Evolutionary conservation across 257 asterid species (phyloP).

Genomic region (Agastache rugosa): DNA sequence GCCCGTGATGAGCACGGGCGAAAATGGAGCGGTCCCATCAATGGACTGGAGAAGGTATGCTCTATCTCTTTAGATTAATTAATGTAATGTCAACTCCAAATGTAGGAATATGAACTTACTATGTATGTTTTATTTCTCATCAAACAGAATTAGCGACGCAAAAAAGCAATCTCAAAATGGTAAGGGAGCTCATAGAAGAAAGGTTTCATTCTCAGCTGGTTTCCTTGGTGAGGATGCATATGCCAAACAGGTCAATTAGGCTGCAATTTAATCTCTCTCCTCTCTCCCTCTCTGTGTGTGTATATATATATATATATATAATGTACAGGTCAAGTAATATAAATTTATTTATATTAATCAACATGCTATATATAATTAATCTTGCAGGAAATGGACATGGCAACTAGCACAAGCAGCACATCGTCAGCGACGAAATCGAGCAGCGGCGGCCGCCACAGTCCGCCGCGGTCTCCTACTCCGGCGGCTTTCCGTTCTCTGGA

Average conservation of each 20-base stretch:
- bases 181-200: slow-evolving; percentile 51
- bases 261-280: not conserved
- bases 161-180: slow-evolving; percentile 42
- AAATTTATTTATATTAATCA: too few relatives aligned
- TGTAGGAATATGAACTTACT: not conserved
- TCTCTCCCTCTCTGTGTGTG: too few relatives aligned
- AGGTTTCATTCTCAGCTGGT: slow-evolving; percentile 59
- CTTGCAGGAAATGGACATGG: slow-evolving; percentile 46
- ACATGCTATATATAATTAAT: too few relatives aligned
- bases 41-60: slow-evolving; percentile 57
- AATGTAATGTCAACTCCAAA: too few relatives aligned
- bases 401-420: slow-evolving; percentile 50
- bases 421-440: slow-evolving; percentile 41
- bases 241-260: slow-evolving; percentile 50
- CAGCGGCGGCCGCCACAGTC: slow-evolving; percentile 35
- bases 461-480: slow-evolving; percentile 70
- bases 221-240: slow-evolving; percentile 38
- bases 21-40: slow-evolving; percentile 42
- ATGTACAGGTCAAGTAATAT: too few relatives aligned
- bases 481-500: slow-evolving; percentile 55
- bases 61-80: not conserved
- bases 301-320: too few relatives aligned
- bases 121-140: not conserved
- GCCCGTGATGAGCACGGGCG: slow-evolving; percentile 44
- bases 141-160: slow-evolving; percentile 36